A percentile compares a stretch with the other conserved stretches of the same genome.
Conservation (phyloP, 2,329 filamentous ascomycete species). For the Penicillium brevicompactum region DNA sequence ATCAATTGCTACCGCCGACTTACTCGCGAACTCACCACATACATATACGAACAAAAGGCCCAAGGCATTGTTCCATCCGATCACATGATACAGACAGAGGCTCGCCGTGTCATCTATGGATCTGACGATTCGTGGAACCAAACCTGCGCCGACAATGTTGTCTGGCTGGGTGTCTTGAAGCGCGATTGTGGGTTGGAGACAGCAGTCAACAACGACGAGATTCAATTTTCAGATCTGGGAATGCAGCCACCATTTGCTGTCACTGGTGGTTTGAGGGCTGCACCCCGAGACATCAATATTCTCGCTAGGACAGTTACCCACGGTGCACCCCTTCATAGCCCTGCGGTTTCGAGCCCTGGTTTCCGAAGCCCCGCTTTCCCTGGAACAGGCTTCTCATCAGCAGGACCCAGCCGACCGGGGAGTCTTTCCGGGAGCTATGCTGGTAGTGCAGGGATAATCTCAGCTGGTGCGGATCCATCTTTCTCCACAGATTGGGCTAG, state of each 20-base stretch:
- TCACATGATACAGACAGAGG: constrained; percentile 39
- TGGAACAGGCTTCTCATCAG: constrained; percentile 36
- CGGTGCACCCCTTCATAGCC: constrained; percentile 26
- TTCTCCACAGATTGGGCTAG: constrained; percentile 38
- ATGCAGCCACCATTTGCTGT: constrained; percentile 48
- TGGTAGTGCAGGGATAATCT: constrained; percentile 35
- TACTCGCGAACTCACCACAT: constrained; percentile 43
- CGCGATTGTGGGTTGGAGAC: constrained; percentile 43
- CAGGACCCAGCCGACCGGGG: constrained; percentile 37
- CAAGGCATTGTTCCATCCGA: constrained; percentile 41
- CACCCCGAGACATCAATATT: constrained; percentile 38
- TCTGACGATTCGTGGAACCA: constrained; percentile 43
- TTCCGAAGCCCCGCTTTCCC: constrained; percentile 36
- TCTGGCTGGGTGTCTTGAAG: constrained; percentile 50
- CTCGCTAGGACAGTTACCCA: constrained; percentile 26
- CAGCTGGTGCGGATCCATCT: constrained; percentile 26
- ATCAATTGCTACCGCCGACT: constrained; percentile 47
- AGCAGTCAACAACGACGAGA: constrained; percentile 33
- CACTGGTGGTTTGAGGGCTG: constrained; percentile 36
- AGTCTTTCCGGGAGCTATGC: constrained; percentile 39
- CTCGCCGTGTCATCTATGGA: constrained; percentile 37
- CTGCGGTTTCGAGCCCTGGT: constrained; percentile 31
- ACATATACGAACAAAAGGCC: constrained; percentile 36
- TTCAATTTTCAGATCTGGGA: constrained; percentile 40
- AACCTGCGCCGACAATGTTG: constrained; percentile 50